Evolutionary conservation across 2,329 filamentous ascomycete genomes (phyloP), one percentile per base, ranked within the genome.

Genomic region (Botrytis sinoallii): DNA sequence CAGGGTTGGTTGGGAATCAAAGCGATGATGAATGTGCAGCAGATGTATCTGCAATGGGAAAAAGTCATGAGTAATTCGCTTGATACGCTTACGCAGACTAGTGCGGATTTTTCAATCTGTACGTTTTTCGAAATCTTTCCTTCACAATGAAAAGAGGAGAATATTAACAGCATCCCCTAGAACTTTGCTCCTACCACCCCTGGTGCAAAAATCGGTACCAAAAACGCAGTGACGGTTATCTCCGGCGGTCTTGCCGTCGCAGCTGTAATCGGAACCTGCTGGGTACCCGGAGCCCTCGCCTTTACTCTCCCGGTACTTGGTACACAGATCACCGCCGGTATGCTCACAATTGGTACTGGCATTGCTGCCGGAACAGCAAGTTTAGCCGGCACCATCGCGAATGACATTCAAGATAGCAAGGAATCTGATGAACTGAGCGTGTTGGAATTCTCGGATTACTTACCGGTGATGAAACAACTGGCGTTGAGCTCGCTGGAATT

Each of bases 1-100:
- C 60, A 63, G 25, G 60, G 60, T 9, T 63, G 60, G 60, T 29
- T 63, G 60, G 60, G 60, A 18, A 63, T 63, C 12, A 63, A 63
- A 38, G 60, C 60, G 0, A 42, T 63, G 60, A 63, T 63, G 60
- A 63, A 63, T 63, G 60, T 63, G 14, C 60, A 63, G 25, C 38
- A 63, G 25, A 63, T 63, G 60, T 63, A 63, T 63, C 14, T 63
- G 22, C 60, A 63, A 4, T 63, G 60, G 60, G 60, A 63, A n/a
- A 63, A 63, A n/a, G 60, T 63, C 35, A 63, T 63, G 60, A 40
- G 35, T 9, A 63, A 63, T 18, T 63, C 38, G 35, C 6, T 63
- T 9, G 60, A 63, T 42, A 63, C 60, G 12, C 60, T 63, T 20
- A 42, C 60, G 14, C 60, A 63, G 38, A 63, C 60, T 0, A 63